A percentile compares a stretch with the other conserved stretches of the same genome.
These are phyloP conservation scores for Cordyceps fumosorosea DNA, from an alignment of 2,329 filamentous ascomycete genomes.

Conservation along the genomic window DNA sequence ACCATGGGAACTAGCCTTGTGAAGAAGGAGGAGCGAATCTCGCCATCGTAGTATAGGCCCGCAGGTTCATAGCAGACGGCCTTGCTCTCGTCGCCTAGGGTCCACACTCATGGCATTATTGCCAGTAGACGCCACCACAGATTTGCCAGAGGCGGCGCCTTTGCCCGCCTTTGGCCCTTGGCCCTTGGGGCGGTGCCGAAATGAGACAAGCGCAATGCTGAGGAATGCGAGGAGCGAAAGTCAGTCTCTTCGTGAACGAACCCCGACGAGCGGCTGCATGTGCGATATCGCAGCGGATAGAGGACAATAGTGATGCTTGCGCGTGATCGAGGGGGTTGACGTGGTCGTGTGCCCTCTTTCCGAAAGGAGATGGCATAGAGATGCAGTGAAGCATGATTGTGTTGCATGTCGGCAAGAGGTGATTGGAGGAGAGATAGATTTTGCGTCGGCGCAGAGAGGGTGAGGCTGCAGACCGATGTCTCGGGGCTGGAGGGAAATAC, in stretches of 20 bases:
- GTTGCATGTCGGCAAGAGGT: background rate
- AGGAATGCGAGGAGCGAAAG: background rate
- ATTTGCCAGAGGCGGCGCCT: no score
- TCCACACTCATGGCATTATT: no score
- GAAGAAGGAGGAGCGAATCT: no score
- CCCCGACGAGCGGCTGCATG: background rate
- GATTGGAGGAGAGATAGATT: background rate
- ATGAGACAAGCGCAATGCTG: background rate
- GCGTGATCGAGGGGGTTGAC: background rate
- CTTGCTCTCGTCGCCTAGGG: no score
- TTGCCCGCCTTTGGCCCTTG: no score
- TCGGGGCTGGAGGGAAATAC: background rate
- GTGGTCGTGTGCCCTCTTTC: slow-evolving; percentile 5
- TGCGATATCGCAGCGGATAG: background rate
- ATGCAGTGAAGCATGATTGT: background rate
- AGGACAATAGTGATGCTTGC: no score
- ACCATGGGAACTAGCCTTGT: background rate
- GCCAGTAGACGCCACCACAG: no score
- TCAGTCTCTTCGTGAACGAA: no score
- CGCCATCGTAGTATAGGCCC: no score
- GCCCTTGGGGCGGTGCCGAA: background rate
- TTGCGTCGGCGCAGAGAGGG: background rate
- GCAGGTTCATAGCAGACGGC: no score
- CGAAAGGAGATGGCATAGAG: background rate
- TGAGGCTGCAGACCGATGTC: background rate